phyloP scores from a whole-genome alignment of 768 basidiomycete genomes.

The Naganishia vaughanmartiniae region DNA sequence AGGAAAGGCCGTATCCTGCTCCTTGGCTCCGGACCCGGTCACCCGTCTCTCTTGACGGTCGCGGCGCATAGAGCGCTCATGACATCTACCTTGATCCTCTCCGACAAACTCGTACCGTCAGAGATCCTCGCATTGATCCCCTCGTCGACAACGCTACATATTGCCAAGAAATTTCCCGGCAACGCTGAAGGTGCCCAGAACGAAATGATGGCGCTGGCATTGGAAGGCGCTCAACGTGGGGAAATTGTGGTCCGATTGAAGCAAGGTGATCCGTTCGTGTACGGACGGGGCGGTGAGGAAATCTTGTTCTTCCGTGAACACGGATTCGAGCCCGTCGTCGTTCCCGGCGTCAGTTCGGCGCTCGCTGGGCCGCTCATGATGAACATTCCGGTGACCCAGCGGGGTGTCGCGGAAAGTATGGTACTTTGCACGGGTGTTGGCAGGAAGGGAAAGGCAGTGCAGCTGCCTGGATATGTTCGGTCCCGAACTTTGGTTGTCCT shows the following conservation, averaged over 20 bases:
- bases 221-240: conserved; percentile 75
- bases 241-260: conserved; percentile 87
- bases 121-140: conserved; percentile 84
- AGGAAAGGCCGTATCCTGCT: conserved; percentile 72
- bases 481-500: conserved; percentile 75
- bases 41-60: conserved; percentile 83
- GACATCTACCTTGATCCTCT: conserved; percentile 80
- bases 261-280: conserved; percentile 95
- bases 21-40: conserved; percentile 92
- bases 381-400: conserved; percentile 89
- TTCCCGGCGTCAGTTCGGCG: conserved; percentile 87
- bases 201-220: conserved; percentile 89
- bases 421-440: conserved; percentile 93
- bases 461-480: conserved; percentile 83
- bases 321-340: conserved; percentile 76
- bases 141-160: conserved; percentile 63
- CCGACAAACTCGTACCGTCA: conserved; percentile 92
- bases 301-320: conserved; percentile 83
- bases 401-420: conserved; percentile 86
- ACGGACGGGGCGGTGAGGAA: conserved; percentile 92
- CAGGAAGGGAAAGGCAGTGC: conserved; percentile 73
- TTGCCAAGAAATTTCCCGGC: conserved; percentile 95
- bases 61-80: conserved; percentile 78
- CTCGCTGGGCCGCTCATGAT: conserved; percentile 86
- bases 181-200: conserved; percentile 92